A percentile compares a stretch with the other conserved stretches of the same genome.
Evolutionary conservation across 2,329 filamentous ascomycete species (phyloP).

Genomic region (Botrytis galanthina): DNA sequence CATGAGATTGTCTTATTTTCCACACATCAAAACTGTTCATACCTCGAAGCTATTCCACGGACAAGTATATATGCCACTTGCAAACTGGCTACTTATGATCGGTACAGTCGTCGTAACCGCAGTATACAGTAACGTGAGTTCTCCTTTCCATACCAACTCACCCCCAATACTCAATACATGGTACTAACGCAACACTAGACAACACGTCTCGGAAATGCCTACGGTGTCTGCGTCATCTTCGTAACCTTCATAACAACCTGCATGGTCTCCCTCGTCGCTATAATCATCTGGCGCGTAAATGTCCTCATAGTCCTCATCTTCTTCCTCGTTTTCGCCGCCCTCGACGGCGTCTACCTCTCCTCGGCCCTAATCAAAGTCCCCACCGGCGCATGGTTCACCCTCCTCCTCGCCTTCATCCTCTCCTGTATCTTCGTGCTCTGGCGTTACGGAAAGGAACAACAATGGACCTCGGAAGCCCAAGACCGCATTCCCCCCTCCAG

Average conservation of each 20-base stretch:
- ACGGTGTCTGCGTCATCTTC: constrained; percentile 76
- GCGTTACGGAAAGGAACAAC: constrained; percentile 75
- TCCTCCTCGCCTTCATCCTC: constrained; percentile 62
- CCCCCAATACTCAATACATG: background rate
- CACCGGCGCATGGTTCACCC: constrained; percentile 74
- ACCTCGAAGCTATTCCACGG: constrained; percentile 69
- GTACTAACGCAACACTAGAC: constrained; percentile 46
- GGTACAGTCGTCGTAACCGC: constrained; percentile 72
- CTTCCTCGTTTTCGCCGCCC: constrained; percentile 61
- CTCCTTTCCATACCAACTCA: background rate
- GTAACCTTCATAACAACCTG: constrained; percentile 77
- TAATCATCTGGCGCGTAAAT: constrained; percentile 68
- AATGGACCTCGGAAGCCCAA: constrained; percentile 68
- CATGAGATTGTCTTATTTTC: constrained; percentile 69
- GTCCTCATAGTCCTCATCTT: constrained; percentile 58
- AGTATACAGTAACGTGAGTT: constrained; percentile 65
- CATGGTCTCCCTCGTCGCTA: constrained; percentile 68
- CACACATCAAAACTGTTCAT: constrained; percentile 71
- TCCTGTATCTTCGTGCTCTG: constrained; percentile 68
- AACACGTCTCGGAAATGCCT: constrained; percentile 68
- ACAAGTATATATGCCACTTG: constrained; percentile 72
- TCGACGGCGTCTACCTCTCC: constrained; percentile 70
- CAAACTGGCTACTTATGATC: constrained; percentile 75
- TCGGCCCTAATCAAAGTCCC: constrained; percentile 71
- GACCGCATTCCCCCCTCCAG: constrained; percentile 55